These are phyloP conservation scores for Blastobotrys aristatus DNA, from an alignment of 1,139 yeast genomes.

Conservation along the genomic window DNA sequence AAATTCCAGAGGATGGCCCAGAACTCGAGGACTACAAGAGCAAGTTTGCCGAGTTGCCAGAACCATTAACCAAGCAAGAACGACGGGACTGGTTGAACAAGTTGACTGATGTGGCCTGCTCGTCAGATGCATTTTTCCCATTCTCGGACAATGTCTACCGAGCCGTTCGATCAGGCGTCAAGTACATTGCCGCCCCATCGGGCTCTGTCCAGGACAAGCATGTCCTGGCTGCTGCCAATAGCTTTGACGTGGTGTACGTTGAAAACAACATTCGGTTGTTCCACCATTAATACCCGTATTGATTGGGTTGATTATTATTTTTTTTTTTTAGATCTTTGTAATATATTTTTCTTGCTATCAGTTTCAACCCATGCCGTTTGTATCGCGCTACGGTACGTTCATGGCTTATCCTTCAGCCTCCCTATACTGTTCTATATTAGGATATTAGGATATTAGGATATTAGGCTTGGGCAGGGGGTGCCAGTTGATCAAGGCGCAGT, in stretches of 20 bases:
- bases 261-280: slow-evolving; percentile 95
- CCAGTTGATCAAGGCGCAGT: no score
- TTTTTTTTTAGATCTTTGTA: neutral
- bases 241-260: slow-evolving; percentile 78
- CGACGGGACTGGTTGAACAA: slow-evolving; percentile 81
- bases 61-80: slow-evolving; percentile 76
- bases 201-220: slow-evolving; percentile 98
- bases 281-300: slow-evolving; percentile 53
- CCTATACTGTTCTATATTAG: no score
- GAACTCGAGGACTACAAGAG: slow-evolving; percentile 89
- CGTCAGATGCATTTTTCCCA: slow-evolving; percentile 99
- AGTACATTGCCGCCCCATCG: slow-evolving; percentile 91
- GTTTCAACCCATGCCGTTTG: neutral
- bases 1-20: slow-evolving; percentile 87
- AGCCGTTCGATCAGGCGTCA: slow-evolving; percentile 94
- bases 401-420: no score
- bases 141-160: slow-evolving; percentile 98
- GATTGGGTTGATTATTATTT: neutral
- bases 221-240: slow-evolving; percentile 91
- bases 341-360: neutral
- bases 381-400: neutral
- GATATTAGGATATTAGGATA: no score
- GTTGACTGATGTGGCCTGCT: slow-evolving; percentile 78
- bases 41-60: slow-evolving; percentile 74
- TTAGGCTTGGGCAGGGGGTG: no score